Evolutionary conservation across 1,139 yeast genomes (phyloP).

Genomic region (Geotrichum siamense): DNA sequence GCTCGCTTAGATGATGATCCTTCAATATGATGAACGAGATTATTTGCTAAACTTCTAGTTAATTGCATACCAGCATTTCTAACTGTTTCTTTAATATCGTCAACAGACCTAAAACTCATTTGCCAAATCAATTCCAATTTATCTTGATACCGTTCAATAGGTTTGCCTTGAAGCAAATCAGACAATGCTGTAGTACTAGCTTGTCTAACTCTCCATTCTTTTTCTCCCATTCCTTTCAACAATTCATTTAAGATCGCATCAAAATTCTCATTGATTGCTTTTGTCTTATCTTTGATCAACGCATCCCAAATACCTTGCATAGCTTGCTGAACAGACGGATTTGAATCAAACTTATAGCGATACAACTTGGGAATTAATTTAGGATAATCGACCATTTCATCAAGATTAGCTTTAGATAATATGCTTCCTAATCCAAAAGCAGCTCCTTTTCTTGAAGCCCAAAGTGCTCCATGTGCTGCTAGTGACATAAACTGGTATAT

Average conservation of each 20-base stretch:
- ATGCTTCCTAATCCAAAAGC: constrained; percentile 90
- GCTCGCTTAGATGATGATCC: constrained; percentile 43
- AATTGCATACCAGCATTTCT: constrained; percentile 69
- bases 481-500: constrained; percentile 92
- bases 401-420: constrained; percentile 68
- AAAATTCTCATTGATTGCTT: constrained; percentile 48
- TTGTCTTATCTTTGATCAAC: constrained; percentile 55
- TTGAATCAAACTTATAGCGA: constrained; percentile 83
- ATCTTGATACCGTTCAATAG: constrained; percentile 47
- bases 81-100: constrained; percentile 92
- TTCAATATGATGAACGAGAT: constrained; percentile 53
- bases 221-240: constrained; percentile 61
- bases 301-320: constrained; percentile 89
- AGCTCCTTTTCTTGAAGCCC: constrained; percentile 91
- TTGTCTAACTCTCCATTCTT: constrained; percentile 92
- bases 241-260: constrained; percentile 58
- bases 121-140: constrained; percentile 69
- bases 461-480: constrained; percentile 78
- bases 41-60: constrained; percentile 59
- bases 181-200: constrained; percentile 73
- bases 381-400: constrained; percentile 52
- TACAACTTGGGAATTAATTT: constrained; percentile 72
- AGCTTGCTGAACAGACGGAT: constrained; percentile 60
- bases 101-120: constrained; percentile 83
- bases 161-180: constrained; percentile 59